These are phyloP conservation scores for Colletotrichum nymphaeae DNA, from an alignment of 2,329 filamentous ascomycete genomes.

Conservation along the genomic window DNA sequence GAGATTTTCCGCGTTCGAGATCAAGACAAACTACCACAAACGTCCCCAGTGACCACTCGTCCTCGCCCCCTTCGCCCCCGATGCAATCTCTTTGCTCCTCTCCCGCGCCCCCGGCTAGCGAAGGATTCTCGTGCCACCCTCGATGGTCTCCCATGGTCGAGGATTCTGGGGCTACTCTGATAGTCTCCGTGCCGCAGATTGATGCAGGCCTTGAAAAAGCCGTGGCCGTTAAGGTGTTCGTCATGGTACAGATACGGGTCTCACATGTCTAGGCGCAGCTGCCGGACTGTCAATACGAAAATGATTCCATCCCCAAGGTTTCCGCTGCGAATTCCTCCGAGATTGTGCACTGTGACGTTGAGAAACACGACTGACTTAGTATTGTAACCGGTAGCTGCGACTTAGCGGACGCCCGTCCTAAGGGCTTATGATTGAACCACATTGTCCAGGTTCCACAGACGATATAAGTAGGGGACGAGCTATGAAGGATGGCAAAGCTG, in stretches of 20 bases:
- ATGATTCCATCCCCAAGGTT: not conserved
- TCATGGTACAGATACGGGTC: conserved; percentile 76
- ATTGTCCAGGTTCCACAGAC: too few species aligned
- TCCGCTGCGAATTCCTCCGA: not conserved
- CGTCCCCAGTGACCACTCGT: conserved; percentile 14
- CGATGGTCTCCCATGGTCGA: conserved; percentile 54
- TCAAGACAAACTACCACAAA: conserved; percentile 39
- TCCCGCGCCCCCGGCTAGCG: conserved; percentile 57
- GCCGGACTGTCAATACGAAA: conserved; percentile 13
- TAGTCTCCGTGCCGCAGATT: conserved; percentile 71
- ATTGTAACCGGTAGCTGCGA: too few species aligned
- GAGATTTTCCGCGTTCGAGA: conserved; percentile 50
- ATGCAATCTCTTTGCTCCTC: not conserved
- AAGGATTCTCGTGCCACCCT: conserved; percentile 65
- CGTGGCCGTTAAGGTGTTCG: conserved; percentile 64
- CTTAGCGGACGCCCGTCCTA: too few species aligned
- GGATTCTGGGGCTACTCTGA: conserved; percentile 68
- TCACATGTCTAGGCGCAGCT: conserved; percentile 53
- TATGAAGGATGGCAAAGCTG: too few species aligned
- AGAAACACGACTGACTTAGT: too few species aligned
- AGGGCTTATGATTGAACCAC: too few species aligned
- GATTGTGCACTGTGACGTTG: too few species aligned
- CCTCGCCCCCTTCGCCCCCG: not conserved
- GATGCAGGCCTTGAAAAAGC: conserved; percentile 70
- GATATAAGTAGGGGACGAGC: too few species aligned